Conservation (phyloP, 208 protist species). For the Acanthamoeba sp. region DNA sequence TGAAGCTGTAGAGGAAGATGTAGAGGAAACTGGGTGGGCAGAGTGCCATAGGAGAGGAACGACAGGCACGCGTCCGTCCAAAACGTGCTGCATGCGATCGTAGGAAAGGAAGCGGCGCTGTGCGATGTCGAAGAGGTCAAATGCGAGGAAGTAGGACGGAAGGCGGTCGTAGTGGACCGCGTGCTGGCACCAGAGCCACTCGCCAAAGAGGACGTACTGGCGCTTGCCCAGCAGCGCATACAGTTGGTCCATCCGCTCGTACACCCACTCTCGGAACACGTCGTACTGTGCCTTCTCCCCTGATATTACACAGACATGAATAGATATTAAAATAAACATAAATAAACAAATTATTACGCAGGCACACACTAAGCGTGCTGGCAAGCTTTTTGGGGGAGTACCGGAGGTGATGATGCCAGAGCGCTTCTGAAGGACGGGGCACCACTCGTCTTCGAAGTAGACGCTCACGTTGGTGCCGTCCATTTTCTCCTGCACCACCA, state of each 20-base stretch:
- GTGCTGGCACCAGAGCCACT: slow-evolving; percentile 69
- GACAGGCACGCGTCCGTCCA: neutral
- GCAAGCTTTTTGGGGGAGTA: neutral
- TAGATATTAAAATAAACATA: neutral
- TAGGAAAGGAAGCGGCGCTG: slow-evolving; percentile 5
- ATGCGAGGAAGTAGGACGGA: slow-evolving; percentile 53
- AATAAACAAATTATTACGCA: no score
- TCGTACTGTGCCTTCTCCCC: slow-evolving; percentile 67
- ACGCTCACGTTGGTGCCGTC: slow-evolving; percentile 74
- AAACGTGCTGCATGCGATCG: neutral
- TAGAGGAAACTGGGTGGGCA: neutral
- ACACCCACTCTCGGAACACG: slow-evolving; percentile 54
- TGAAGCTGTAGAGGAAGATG: no score
- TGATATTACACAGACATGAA: neutral
- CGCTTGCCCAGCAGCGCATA: slow-evolving; percentile 6
- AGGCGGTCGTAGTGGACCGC: slow-evolving; percentile 65
- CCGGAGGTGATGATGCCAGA: slow-evolving; percentile 54
- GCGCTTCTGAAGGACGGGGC: slow-evolving; percentile 55
- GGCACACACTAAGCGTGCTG: no score
- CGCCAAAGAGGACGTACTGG: slow-evolving; percentile 60
- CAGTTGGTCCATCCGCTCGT: slow-evolving; percentile 49
- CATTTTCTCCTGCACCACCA: slow-evolving; percentile 74
- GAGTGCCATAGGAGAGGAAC: slow-evolving; percentile 14
- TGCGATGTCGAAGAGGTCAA: slow-evolving; percentile 70
- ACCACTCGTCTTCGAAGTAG: slow-evolving; percentile 73